Conservation (phyloP, 2,329 filamentous ascomycete species). For the Chaetothyriales sp. region DNA sequence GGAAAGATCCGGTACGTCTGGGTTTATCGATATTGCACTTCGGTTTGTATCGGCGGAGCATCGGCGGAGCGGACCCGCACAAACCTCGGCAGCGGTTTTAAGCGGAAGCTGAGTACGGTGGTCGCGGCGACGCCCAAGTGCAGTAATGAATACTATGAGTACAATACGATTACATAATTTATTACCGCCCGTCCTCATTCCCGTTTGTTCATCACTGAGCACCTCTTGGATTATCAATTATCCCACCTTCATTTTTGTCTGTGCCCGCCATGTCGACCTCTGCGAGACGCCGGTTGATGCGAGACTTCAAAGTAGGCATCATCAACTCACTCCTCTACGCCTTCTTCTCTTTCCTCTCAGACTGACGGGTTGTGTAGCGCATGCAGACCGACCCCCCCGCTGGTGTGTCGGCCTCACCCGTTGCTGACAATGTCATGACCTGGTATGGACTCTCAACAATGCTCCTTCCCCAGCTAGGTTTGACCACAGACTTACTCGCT, state of each 20-base stretch:
- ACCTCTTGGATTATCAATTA: background rate
- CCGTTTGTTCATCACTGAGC: background rate
- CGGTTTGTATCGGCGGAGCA: background rate
- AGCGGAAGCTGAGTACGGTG: background rate
- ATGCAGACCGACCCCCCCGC: conserved; percentile 99
- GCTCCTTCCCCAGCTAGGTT: background rate
- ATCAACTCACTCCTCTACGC: background rate
- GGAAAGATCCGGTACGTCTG: background rate
- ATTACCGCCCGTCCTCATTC: too few relatives aligned
- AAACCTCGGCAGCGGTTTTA: background rate
- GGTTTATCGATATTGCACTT: background rate
- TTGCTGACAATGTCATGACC: conserved; percentile 94
- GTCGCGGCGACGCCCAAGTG: background rate
- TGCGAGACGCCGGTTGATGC: conserved; percentile 90
- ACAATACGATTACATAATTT: too few relatives aligned
- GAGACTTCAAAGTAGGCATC: conserved; percentile 81
- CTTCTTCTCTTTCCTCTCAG: too few relatives aligned
- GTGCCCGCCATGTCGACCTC: conserved; percentile 63
- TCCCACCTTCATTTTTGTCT: conserved; percentile 1
- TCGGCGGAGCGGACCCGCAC: background rate
- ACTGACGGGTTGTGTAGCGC: conserved; percentile 41
- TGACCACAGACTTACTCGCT: conserved; percentile 1
- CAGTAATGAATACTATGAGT: background rate
- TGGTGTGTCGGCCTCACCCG: conserved; percentile 87
- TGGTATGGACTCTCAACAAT: conserved; percentile 45